Percentiles rank a stretch among this genome's conserved stretches.
Evolutionary conservation across 257 asterid species (phyloP).

Genomic region (Henckelia pumila): DNA sequence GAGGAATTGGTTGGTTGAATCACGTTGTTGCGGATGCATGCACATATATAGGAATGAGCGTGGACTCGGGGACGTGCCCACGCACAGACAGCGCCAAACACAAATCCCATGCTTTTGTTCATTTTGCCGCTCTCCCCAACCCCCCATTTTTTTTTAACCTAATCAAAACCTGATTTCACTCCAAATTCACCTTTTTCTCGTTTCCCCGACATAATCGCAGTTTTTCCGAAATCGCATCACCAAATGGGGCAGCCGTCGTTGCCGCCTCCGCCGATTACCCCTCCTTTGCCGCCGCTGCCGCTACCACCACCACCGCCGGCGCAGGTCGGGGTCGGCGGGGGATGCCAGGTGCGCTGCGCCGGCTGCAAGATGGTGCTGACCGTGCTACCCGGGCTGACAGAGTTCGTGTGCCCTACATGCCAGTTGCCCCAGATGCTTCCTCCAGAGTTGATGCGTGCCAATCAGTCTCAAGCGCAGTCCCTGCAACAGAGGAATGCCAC

Average conservation of each 20-base stretch:
- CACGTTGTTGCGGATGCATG: not conserved
- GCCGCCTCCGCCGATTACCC: constrained; percentile 62
- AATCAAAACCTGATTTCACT: constrained; percentile 30
- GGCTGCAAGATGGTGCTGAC: constrained; percentile 87
- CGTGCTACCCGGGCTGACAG: constrained; percentile 66
- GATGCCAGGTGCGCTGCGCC: constrained; percentile 92
- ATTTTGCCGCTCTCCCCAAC: constrained; percentile 40
- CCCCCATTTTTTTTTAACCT: constrained; percentile 19
- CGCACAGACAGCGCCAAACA: constrained; percentile 41
- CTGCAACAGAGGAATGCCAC: constrained; percentile 45
- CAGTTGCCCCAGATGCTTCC: constrained; percentile 96
- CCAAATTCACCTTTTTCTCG: constrained; percentile 23
- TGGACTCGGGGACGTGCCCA: not conserved
- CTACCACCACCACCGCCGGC: constrained; percentile 41
- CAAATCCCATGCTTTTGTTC: constrained; percentile 28
- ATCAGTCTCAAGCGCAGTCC: constrained; percentile 23
- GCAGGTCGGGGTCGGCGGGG: constrained; percentile 35
- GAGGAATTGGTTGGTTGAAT: not conserved
- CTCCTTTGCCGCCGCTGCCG: constrained; percentile 45
- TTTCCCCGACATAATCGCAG: constrained; percentile 8
- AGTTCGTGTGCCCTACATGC: constrained; percentile 93
- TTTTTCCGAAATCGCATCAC: constrained; percentile 12
- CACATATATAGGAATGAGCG: not conserved
- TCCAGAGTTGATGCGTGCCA: constrained; percentile 66
- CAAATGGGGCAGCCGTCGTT: constrained; percentile 75